A percentile compares a stretch with the other conserved stretches of the same genome.
phyloP scores from a whole-genome alignment of 2,329 filamentous ascomycete species.

The Mollisiaceae sp. region DNA sequence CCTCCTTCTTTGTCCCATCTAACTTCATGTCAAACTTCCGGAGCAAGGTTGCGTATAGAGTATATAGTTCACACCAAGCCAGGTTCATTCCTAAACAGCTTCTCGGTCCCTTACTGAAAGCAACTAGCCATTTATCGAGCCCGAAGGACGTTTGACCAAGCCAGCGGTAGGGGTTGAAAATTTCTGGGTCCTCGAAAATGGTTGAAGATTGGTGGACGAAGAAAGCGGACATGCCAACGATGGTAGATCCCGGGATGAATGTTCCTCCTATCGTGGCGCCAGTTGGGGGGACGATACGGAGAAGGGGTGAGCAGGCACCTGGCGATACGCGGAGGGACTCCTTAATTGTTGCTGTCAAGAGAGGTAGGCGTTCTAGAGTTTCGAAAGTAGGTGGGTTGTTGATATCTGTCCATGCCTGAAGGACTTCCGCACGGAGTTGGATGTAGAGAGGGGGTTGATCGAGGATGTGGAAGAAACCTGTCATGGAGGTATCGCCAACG shows the following conservation, averaged over 20 bases:
- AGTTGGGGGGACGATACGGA: constrained; percentile 70
- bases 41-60: constrained; percentile 42
- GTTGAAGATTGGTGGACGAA: constrained; percentile 34
- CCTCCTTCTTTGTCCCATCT: constrained; percentile 36
- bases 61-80: constrained; percentile 42
- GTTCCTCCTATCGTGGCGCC: constrained; percentile 66
- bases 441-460: constrained; percentile 41
- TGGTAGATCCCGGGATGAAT: constrained; percentile 62
- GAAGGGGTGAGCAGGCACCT: constrained; percentile 71
- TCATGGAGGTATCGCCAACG: constrained; percentile 48
- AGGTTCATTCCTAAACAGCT: constrained; percentile 45
- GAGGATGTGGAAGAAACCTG: constrained; percentile 49
- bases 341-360: constrained; percentile 57
- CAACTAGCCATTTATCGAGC: constrained; percentile 40
- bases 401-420: constrained; percentile 45
- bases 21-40: constrained; percentile 40
- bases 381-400: constrained; percentile 41
- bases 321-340: constrained; percentile 81
- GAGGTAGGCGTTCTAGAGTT: constrained; percentile 45
- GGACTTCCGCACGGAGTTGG: constrained; percentile 47
- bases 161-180: constrained; percentile 36
- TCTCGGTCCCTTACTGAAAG: constrained; percentile 51
- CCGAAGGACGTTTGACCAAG: constrained; percentile 19
- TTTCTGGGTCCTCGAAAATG: constrained; percentile 32
- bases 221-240: constrained; percentile 42